Evolutionary conservation across 1,284 basidiomycete species (phyloP), one percentile per base, ranked within the genome.

Genomic region (Pseudomicrostroma phylloplanum): DNA sequence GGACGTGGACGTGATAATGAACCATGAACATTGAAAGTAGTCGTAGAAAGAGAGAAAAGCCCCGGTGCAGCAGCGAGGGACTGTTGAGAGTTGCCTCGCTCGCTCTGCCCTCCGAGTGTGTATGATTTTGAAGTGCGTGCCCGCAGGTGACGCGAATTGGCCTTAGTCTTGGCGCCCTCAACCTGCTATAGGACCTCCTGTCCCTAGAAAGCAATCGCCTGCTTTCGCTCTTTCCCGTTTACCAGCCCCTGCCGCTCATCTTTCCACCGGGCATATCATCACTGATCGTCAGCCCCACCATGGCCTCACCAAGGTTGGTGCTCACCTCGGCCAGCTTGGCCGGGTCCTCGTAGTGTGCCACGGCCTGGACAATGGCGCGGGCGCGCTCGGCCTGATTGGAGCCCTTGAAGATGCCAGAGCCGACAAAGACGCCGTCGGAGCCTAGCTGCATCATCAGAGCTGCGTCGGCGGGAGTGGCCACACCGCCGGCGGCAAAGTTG

Each of bases 401-500:
- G 57, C 93, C 94, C 66, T 67, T 64, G 62, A 78, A 78, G 62
- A 78, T 74, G 51, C 76, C 76, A 0, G 73, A 75, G 13, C 76
- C 76, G 84, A 82, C 81, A 64, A 81, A 82, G 25, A 82, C 91
- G 84, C 96, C 94, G 79, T 98, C 94, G 80, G 91, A 93, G 56
- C 94, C 93, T 43, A 99, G 86, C 80, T 97, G 93, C 94, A 98
- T 98, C 94, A 98, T 96, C 68, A 99, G 82, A 2, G 96, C 96
- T 23, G 94, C 96, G 80, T 99, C 94, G 68, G 92, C 92, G 56
- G 94, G 94, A 6, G 94, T 97, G 57, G 96, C 93, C 63, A 98
- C 87, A 68, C 94, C 94, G 65, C 94, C 94, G 57, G 94, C 92
- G 25, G 80, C 80, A 68, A 82, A 81, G 75, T 82, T 82, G 66